These are phyloP conservation scores for Poa annua DNA, from an alignment of 176 grass and related monocot species.

Conservation along the genomic window DNA sequence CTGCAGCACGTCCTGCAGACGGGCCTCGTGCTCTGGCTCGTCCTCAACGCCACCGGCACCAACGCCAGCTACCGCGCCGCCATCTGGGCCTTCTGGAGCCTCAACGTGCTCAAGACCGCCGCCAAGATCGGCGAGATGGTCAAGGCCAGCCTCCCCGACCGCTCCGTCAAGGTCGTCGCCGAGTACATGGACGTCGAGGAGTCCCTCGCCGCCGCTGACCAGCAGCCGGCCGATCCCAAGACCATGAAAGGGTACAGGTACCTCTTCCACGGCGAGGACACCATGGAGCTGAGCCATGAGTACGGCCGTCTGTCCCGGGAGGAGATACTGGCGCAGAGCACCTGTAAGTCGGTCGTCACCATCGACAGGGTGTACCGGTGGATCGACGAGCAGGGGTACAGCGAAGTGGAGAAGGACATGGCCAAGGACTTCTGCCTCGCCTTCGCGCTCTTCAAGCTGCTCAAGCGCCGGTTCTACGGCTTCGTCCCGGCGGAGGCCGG, in stretches of 20 bases:
- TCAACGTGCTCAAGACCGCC: conserved; percentile 57
- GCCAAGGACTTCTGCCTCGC: conserved; percentile 59
- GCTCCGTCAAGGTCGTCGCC: conserved; percentile 49
- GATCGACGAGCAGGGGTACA: conserved; percentile 43
- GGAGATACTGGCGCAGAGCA: not conserved
- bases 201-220: not conserved
- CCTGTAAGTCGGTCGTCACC: conserved; percentile 37
- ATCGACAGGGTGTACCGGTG: conserved; percentile 48
- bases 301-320: not conserved
- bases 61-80: conserved; percentile 49
- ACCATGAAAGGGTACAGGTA: conserved; percentile 57
- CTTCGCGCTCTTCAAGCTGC: conserved; percentile 57
- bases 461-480: conserved; percentile 57
- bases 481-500: conserved; percentile 49
- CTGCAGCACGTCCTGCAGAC: conserved; percentile 62
- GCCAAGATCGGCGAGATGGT: conserved; percentile 56
- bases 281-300: conserved; percentile 28
- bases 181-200: conserved; percentile 64
- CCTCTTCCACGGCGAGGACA: conserved; percentile 62
- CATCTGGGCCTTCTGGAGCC: conserved; percentile 53
- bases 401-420: conserved; percentile 54
- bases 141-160: conserved; percentile 49
- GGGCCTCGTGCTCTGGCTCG: conserved; percentile 49
- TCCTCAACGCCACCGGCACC: conserved; percentile 41
- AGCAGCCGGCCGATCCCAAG: not conserved